Evolutionary conservation across 805 yeast species (phyloP).

Genomic region (Blastobotrys peoriensis): DNA sequence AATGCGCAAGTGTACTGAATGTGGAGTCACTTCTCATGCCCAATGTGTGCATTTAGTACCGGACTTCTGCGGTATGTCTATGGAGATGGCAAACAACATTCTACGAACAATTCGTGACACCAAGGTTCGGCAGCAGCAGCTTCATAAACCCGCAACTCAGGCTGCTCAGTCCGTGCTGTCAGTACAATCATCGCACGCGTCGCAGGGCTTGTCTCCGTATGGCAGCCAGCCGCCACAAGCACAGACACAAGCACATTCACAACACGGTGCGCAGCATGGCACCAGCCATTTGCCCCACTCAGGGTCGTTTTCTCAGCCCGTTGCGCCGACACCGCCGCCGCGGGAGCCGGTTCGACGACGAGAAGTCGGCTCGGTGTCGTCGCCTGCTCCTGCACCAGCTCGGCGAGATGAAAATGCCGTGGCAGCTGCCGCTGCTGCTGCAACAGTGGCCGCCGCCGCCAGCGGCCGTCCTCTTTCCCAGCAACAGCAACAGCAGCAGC

Average conservation of each 20-base stretch:
- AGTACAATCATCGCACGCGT: constrained; percentile 3
- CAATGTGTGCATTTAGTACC: constrained; percentile 93
- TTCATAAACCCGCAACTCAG: constrained; percentile 10
- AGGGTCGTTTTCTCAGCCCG: too few species aligned
- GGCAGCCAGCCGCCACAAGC: neutral
- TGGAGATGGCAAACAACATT: constrained; percentile 92
- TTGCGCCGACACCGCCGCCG: constrained; percentile 19
- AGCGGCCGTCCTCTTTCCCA: constrained; percentile 1
- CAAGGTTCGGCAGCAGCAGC: constrained; percentile 33
- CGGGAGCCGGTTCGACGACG: constrained; percentile 23
- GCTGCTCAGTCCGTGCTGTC: constrained; percentile 12
- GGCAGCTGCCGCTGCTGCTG: neutral
- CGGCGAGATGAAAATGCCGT: neutral
- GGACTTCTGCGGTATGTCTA: constrained; percentile 97
- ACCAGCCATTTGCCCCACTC: neutral
- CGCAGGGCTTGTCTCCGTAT: neutral
- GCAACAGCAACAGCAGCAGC: constrained; percentile 8
- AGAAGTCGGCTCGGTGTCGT: constrained; percentile 23
- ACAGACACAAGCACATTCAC: neutral
- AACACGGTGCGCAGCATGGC: constrained; percentile 4
- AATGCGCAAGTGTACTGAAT: constrained; percentile 79
- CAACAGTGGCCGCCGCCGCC: constrained; percentile 6
- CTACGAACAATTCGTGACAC: constrained; percentile 77
- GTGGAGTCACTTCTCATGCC: constrained; percentile 93
- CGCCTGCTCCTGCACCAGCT: neutral